Percentiles rank a stretch among this genome's conserved stretches.
Evolutionary conservation across 257 asterid species (phyloP).

Genomic region (Penstemon barbatus): DNA sequence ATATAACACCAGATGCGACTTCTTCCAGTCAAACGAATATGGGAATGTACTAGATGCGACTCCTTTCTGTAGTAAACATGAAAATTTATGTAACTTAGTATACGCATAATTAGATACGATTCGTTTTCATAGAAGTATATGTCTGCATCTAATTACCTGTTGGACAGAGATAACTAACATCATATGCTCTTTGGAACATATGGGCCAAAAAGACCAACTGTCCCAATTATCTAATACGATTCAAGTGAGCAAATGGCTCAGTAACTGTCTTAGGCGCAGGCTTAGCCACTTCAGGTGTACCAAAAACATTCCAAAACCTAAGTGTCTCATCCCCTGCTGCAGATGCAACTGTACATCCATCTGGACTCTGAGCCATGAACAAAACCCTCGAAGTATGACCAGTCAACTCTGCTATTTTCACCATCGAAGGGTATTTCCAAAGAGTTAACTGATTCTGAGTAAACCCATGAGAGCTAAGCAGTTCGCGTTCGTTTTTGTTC

Average conservation of each 20-base stretch:
- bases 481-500: conserved; percentile 81
- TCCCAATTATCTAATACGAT: conserved; percentile 38
- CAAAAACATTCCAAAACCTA: conserved; percentile 58
- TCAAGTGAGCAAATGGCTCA: conserved; percentile 35
- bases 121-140: too few species aligned
- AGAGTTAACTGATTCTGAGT: conserved; percentile 61
- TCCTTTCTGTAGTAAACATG: too few species aligned
- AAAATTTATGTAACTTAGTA: too few species aligned
- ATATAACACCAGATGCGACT: too few species aligned
- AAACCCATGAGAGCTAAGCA: conserved; percentile 60
- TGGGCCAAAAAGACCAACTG: too few species aligned
- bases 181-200: too few species aligned
- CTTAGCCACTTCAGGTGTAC: conserved; percentile 51
- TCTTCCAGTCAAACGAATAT: too few species aligned
- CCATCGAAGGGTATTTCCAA: conserved; percentile 69
- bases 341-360: conserved; percentile 57
- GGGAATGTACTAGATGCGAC: too few species aligned
- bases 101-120: too few species aligned
- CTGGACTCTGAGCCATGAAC: conserved; percentile 43
- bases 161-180: too few species aligned
- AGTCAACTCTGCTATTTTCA: conserved; percentile 46
- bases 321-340: conserved; percentile 60
- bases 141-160: too few species aligned
- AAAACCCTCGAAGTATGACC: conserved; percentile 46
- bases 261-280: conserved; percentile 39